Percentiles rank a stretch among this genome's conserved stretches.
These are phyloP conservation scores for Candida sp. DNA, from an alignment of 1,139 yeast species.

Conservation along the genomic window DNA sequence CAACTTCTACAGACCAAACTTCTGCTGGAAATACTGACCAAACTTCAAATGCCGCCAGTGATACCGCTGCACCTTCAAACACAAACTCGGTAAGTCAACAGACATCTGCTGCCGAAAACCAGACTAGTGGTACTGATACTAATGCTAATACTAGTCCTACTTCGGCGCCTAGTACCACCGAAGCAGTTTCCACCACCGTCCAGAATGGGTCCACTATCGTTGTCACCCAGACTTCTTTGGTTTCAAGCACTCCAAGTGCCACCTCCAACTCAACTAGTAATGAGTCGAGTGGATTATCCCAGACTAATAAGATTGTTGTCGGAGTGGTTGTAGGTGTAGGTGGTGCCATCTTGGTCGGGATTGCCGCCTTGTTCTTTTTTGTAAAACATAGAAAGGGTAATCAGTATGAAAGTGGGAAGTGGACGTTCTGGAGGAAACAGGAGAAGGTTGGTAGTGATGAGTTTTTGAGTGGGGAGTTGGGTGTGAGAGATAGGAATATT, in stretches of 20 bases:
- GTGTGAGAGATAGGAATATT: constrained; percentile 44
- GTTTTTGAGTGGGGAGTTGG: constrained; percentile 56
- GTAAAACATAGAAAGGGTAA: constrained; percentile 30
- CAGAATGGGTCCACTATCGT: constrained; percentile 36
- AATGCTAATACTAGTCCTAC: not conserved
- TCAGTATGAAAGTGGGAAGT: constrained; percentile 31
- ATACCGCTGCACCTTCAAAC: not conserved
- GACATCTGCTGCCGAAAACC: not conserved
- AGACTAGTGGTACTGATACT: constrained; percentile 3
- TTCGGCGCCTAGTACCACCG: constrained; percentile 7
- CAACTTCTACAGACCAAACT: constrained; percentile 3
- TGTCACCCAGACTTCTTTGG: constrained; percentile 35
- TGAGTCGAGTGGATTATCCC: constrained; percentile 32
- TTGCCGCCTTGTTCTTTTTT: constrained; percentile 32
- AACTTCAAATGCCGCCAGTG: not conserved
- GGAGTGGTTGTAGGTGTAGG: constrained; percentile 54
- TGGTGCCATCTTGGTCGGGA: constrained; percentile 38
- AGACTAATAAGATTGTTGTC: constrained; percentile 44
- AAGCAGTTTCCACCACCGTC: constrained; percentile 28
- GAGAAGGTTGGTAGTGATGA: constrained; percentile 50
- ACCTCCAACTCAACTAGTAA: constrained; percentile 15
- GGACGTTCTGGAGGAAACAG: constrained; percentile 53
- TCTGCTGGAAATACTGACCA: not conserved
- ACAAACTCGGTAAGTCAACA: not conserved
- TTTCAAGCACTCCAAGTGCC: constrained; percentile 21